These are phyloP conservation scores for Metschnikowia chrysomelidarum DNA, from an alignment of 805 yeast species.

Conservation along the genomic window DNA sequence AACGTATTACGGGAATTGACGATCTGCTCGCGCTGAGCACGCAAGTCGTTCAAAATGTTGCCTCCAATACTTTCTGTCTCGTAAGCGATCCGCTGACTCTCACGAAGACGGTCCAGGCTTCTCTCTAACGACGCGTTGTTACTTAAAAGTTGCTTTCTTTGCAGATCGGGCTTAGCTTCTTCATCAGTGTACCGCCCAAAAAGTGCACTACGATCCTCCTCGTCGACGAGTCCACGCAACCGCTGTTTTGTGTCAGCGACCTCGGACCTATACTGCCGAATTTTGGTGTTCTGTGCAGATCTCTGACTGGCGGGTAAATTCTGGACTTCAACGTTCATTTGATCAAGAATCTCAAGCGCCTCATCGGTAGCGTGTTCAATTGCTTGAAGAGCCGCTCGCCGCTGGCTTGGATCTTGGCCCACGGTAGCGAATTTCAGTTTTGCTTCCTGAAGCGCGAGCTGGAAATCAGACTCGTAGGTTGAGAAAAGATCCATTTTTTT, in stretches of 20 bases:
- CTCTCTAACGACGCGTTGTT: constrained; percentile 81
- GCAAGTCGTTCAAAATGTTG: constrained; percentile 78
- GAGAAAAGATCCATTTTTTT: constrained; percentile 53
- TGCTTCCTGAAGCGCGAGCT: constrained; percentile 67
- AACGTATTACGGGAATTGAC: constrained; percentile 81
- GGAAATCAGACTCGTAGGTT: constrained; percentile 69
- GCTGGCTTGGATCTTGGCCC: constrained; percentile 48
- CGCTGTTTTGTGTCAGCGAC: constrained; percentile 54
- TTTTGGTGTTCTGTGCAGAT: constrained; percentile 67
- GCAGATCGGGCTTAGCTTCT: constrained; percentile 47
- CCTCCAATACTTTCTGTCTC: constrained; percentile 94
- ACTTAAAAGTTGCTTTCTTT: constrained; percentile 75
- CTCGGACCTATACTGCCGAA: constrained; percentile 68
- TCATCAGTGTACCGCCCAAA: constrained; percentile 57
- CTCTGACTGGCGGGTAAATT: constrained; percentile 75
- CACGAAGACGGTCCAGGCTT: constrained; percentile 77
- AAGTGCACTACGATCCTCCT: constrained; percentile 66
- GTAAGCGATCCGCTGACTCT: constrained; percentile 83
- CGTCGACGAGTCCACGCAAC: constrained; percentile 59
- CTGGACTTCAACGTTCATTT: constrained; percentile 83
- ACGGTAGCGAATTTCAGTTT: constrained; percentile 60
- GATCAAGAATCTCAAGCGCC: constrained; percentile 76
- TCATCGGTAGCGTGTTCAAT: constrained; percentile 75
- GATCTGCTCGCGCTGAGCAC: constrained; percentile 93
- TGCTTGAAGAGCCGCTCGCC: constrained; percentile 55